These are phyloP conservation scores for Craterostigma plantagineum DNA, from an alignment of 257 asterid genomes.

Conservation along the genomic window DNA sequence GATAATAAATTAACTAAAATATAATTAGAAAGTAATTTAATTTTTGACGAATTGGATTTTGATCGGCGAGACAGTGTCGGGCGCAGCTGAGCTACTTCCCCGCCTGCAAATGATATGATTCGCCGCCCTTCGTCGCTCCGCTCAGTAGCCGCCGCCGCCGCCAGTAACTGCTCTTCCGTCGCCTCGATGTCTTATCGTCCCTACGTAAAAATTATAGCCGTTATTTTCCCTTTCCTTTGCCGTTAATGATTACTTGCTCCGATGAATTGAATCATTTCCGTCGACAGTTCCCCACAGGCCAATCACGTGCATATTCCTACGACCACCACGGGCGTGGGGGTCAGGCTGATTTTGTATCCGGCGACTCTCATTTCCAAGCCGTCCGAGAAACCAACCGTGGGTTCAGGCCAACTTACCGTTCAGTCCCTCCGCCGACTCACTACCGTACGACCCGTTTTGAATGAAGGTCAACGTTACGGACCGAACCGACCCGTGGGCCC, in stretches of 20 bases:
- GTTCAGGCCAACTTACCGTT: conserved; percentile 20
- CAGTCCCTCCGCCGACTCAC: conserved; percentile 30
- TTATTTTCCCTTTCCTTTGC: background rate
- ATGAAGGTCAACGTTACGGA: conserved; percentile 13
- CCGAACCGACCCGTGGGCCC: conserved; percentile 15
- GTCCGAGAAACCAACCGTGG: conserved; percentile 37
- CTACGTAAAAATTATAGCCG: conserved; percentile 14
- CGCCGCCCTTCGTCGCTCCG: conserved; percentile 31
- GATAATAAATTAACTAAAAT: too few relatives aligned
- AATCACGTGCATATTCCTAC: conserved; percentile 31
- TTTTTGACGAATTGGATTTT: too few relatives aligned
- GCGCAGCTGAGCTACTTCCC: too few relatives aligned
- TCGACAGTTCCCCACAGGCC: conserved; percentile 42
- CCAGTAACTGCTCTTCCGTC: conserved; percentile 12
- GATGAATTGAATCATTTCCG: too few relatives aligned
- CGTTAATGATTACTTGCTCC: too few relatives aligned
- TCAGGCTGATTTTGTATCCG: conserved; percentile 22
- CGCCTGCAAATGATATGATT: too few relatives aligned
- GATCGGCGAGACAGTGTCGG: too few relatives aligned
- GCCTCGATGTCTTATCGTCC: conserved; percentile 35
- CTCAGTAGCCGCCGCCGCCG: conserved; percentile 27
- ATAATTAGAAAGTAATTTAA: too few relatives aligned
- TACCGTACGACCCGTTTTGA: conserved; percentile 10
- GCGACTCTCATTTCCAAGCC: conserved; percentile 46
- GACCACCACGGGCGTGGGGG: conserved; percentile 11